These are phyloP conservation scores for Xylariaceae sp. DNA, from an alignment of 2,329 filamentous ascomycete genomes.

Conservation along the genomic window DNA sequence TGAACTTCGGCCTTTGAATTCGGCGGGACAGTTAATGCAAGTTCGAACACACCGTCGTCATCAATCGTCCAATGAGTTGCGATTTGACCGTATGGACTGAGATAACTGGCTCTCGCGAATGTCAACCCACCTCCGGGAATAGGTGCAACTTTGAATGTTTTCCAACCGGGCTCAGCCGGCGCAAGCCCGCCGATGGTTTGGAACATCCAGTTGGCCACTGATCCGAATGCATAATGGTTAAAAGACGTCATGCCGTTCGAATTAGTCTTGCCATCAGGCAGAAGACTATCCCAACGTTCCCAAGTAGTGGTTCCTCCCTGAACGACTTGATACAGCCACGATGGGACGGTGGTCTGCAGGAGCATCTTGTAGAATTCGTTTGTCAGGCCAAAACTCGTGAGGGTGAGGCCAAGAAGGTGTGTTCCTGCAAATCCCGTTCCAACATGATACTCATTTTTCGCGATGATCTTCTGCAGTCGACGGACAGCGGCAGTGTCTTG, in stretches of 20 bases:
- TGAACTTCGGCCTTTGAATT: slow-evolving; percentile 22
- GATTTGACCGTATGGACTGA: slow-evolving; percentile 33
- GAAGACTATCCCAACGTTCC: slow-evolving; percentile 49
- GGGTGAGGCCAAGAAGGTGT: slow-evolving; percentile 33
- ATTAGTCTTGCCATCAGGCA: slow-evolving; percentile 42
- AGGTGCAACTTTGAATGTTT: slow-evolving; percentile 33
- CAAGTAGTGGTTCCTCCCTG: slow-evolving; percentile 46
- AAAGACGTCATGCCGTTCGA: slow-evolving; percentile 46
- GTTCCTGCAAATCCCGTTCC: slow-evolving; percentile 44
- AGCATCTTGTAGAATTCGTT: slow-evolving; percentile 45
- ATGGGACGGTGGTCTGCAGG: slow-evolving; percentile 40
- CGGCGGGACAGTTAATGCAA: slow-evolving; percentile 22
- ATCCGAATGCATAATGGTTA: slow-evolving; percentile 48
- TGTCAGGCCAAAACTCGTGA: slow-evolving; percentile 26
- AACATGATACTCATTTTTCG: slow-evolving; percentile 32
- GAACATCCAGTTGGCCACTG: slow-evolving; percentile 46
- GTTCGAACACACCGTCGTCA: slow-evolving; percentile 15
- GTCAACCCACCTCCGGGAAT: slow-evolving; percentile 36
- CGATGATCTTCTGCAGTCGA: slow-evolving; percentile 31
- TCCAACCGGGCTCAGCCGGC: slow-evolving; percentile 39
- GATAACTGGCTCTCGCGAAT: slow-evolving; percentile 26
- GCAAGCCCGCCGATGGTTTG: slow-evolving; percentile 39
- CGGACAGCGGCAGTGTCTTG: slow-evolving; percentile 22
- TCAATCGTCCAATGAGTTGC: slow-evolving; percentile 27
- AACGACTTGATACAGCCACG: slow-evolving; percentile 46